Percentiles rank a stretch among this genome's conserved stretches.
Evolutionary conservation across 768 basidiomycete genomes (phyloP).

Genomic region (Megacollybia marginata): DNA sequence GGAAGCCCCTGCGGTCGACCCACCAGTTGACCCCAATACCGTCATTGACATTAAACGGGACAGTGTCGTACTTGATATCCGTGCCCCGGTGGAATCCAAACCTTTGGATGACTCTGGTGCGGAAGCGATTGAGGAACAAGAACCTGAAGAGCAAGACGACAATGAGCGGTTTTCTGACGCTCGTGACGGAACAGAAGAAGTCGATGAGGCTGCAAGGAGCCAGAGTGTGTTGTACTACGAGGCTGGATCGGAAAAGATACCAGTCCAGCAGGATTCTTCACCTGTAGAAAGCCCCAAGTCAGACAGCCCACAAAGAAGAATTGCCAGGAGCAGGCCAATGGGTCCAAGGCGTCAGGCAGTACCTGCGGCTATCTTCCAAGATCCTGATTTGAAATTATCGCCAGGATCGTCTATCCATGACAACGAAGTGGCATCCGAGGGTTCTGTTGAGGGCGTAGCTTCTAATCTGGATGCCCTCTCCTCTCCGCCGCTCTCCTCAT

Average conservation of each 20-base stretch:
- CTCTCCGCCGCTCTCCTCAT: conserved; percentile 49
- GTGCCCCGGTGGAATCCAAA: conserved; percentile 9
- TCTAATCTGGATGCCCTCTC: too few species aligned
- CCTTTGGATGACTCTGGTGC: conserved; percentile 2
- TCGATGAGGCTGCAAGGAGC: conserved; percentile 7
- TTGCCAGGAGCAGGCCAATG: background rate
- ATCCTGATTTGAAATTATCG: conserved; percentile 3
- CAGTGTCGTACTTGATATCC: conserved; percentile 19
- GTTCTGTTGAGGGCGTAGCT: too few species aligned
- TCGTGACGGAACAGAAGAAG: conserved; percentile 2
- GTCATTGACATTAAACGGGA: conserved; percentile 25
- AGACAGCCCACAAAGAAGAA: background rate
- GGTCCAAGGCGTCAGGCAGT: conserved; percentile 1
- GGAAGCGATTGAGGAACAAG: conserved; percentile 6
- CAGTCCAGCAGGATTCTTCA: background rate
- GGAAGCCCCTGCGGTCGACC: conserved; percentile 24
- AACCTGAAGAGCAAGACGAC: conserved; percentile 2
- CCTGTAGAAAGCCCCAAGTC: background rate
- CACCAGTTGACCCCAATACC: conserved; percentile 11
- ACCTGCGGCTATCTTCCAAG: background rate
- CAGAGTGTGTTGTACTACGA: conserved; percentile 21
- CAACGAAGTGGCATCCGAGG: conserved; percentile 21
- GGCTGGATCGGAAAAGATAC: conserved; percentile 15
- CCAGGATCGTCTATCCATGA: conserved; percentile 5
- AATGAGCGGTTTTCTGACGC: conserved; percentile 8